Base-by-base conservation (phyloP, 805 yeast genomes). In the Wickerhamomyces bisporus region DNA sequence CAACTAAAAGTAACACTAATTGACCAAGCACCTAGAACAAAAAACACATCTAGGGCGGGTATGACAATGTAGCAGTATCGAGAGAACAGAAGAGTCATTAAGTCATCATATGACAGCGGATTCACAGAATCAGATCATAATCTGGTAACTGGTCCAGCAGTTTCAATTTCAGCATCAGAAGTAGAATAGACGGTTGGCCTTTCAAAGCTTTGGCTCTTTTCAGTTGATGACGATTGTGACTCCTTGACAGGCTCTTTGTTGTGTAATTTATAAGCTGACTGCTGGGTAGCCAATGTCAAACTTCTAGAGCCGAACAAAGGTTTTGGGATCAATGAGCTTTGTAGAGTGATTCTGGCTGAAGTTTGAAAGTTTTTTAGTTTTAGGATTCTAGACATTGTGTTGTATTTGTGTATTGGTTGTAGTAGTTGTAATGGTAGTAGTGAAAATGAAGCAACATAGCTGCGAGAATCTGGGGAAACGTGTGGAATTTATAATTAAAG, bases 131-230 rank as follows among this genome's bases (percentile, higher is more conserved):
- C 21, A 14, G 23, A 15, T 32, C 26, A 53, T 31, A 53, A 45
- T 39, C 58, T 55, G 37, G 48, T 48, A 28, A 44, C 43, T 20
- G 60, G 60, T 37, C 56, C 56, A 19, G 56, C 58, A 27, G 58
- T 55, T 39, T 55, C 60, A 35, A 55, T 56, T 44, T 55, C 58
- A 21, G 53, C 58, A 24, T 53, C 60, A 23, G 57, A 21, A 21
- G 10, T 21, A 7, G 24, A 52, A 41, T 50, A 55, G 36, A 55
- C 47, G 12, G 56, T 52, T 40, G 57, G 60, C 31, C 50, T 42
- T 33, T 42, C 42, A 18, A 30, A 38, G 16, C 42, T 40, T n/a
- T 15, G 43, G 30, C 25, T 37, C 41, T 49, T 47, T 6, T 38
- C 14, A 7, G 47, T 31, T 18, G 35, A 18, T 12, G 42, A 33